Conservation (phyloP, 1,284 basidiomycete genomes). For the Inonotus hispidus region DNA sequence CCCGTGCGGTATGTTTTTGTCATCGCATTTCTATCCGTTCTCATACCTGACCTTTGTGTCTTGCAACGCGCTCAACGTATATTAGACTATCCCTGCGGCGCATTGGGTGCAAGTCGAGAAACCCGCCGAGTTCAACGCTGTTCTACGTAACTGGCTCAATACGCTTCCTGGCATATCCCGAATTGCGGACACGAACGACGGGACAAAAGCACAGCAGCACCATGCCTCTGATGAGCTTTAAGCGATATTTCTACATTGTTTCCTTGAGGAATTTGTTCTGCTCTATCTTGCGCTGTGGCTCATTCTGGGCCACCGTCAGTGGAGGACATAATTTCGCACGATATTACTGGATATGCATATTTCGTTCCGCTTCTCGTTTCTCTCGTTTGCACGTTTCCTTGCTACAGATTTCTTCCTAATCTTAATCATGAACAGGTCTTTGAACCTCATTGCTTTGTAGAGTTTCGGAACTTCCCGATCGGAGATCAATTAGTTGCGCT, state of each 20-base stretch:
- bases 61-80: not conserved
- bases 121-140: slow-evolving; percentile 42
- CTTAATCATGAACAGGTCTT: too few relatives aligned
- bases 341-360: too few relatives aligned
- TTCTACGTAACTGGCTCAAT: slow-evolving; percentile 38
- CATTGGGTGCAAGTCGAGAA: slow-evolving; percentile 46
- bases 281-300: too few relatives aligned
- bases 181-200: not conserved
- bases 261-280: too few relatives aligned
- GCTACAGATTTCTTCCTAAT: too few relatives aligned
- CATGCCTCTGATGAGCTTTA: not conserved
- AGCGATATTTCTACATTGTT: not conserved
- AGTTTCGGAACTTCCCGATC: too few relatives aligned
- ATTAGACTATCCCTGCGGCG: slow-evolving; percentile 10
- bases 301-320: too few relatives aligned
- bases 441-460: too few relatives aligned
- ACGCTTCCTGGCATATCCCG: not conserved
- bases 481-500: too few relatives aligned
- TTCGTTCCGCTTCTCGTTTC: too few relatives aligned
- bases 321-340: too few relatives aligned
- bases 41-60: not conserved
- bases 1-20: slow-evolving; percentile 36
- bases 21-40: not conserved
- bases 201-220: not conserved
- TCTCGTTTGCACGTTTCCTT: too few relatives aligned